Evolutionary conservation across 768 basidiomycete genomes (phyloP), one percentile per base, ranked within the genome.

Genomic region (Collybiopsis confluens): DNA sequence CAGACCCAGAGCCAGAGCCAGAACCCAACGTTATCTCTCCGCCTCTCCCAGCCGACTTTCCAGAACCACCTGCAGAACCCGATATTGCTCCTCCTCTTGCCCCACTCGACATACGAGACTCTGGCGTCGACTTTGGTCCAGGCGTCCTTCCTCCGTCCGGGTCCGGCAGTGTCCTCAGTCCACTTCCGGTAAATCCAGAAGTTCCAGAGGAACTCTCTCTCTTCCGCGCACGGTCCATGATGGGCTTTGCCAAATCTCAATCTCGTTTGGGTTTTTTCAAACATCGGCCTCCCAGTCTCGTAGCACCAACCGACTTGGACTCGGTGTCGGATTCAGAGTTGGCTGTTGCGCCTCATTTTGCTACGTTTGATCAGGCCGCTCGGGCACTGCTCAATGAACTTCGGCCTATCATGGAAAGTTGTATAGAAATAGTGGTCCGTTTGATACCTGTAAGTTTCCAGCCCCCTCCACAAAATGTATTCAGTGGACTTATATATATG

Each of bases 361-460:
- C 35, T 37, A 48, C 47, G 10, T 48, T 16, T 4, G 47, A 48
- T 23, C 33, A 48, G 13, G 30, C 47, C 2, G 33, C 47, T 11
- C 30, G 35, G n/a, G 33, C 20, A 23, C 33, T 48, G 13, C 18
- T 48, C 13, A 33, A 48, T n/a, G 35, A 9, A 16, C 35, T 48
- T 21, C 47, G 47, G 8, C 47, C 47, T 37, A n/a, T 48, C 8
- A 48, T 48, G 35, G 47, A 48, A 20, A 48, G 47, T 24, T 48
- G 47, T 26, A 48, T 48, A 24, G 47, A 48, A 35, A 48, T 48
- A 21, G 33, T 48, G 2, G 47, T 48, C 4, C 47, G 47, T 20
- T 23, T 48, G 35, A 48, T 48, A 16, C 47, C 47, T 35, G 47
- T 48, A 23, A 48, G 47, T 48, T 21, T 16, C 24, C 21, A 2